Base-by-base conservation (phyloP, 495 filamentous ascomycete genomes). In the Filosporella fistucella region DNA sequence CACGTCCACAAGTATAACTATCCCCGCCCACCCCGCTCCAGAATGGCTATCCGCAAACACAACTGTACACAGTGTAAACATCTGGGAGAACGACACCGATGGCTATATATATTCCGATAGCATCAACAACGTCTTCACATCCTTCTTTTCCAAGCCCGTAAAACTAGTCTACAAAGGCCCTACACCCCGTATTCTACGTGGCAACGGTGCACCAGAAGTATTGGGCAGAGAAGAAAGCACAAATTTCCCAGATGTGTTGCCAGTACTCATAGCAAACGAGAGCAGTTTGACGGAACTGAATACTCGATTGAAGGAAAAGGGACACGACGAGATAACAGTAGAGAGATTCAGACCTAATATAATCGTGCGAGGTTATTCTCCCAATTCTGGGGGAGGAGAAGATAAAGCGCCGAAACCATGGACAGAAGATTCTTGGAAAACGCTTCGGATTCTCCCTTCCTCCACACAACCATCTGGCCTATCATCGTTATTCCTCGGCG, bases 1-100 rank as follows among this genome's bases (percentile, higher is more conserved):
- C 16, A 40, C 35, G 3, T 35, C 40, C 24, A 48, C 30, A 22
- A 40, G 22, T 13, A 36, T 48, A 24, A 12, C 32, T 8, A 36
- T 40, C 24, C 34, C 35, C 1, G 36, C 35, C 10, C 35, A 36
- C 7, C 35, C 35, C 18, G 22, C 45, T 1, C 23, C 26, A 16
- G 12, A 4, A 30, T 48, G 45, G 35, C 45, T 48, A 1, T 16
- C 30, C 1, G 13, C 13, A 21, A 48, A 48, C 36, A 40, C 45
- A 8, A 20, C 29, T 3, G 35, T 40, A 10, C 10, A 22, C 11
- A 23, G 11, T 13, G 42, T 45, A 9, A 45, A 35, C 10, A 35
- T 40, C 24, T 48, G 45, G 35, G 45, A 48, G 9, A 38, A 35
- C 18, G 20, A 48, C 3, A 48, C 45, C 14, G 45, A 48, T 18